These are phyloP conservation scores for Elsinoe arachidis DNA, from an alignment of 2,329 filamentous ascomycete species.

Conservation along the genomic window DNA sequence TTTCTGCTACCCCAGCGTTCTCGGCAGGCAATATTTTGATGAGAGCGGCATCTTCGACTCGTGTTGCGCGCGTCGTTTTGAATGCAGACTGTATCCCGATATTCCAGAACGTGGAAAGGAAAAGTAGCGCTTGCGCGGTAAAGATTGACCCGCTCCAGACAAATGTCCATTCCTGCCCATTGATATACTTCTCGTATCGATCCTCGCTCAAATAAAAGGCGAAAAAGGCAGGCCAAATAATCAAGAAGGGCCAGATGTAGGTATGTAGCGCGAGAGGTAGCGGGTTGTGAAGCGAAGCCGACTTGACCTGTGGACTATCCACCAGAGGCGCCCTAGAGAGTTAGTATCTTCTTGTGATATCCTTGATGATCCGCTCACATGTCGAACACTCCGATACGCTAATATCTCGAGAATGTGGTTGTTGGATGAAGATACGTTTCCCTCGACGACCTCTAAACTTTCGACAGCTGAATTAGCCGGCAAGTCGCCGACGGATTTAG, in stretches of 20 bases:
- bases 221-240: constrained; percentile 88
- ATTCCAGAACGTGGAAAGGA: constrained; percentile 97
- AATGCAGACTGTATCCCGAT: constrained; percentile 77
- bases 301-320: constrained; percentile 81
- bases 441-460: constrained; percentile 2
- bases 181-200: constrained; percentile 83
- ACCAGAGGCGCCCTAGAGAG: constrained; percentile 61
- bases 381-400: background rate
- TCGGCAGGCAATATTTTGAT: constrained; percentile 89
- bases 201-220: constrained; percentile 75
- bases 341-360: background rate
- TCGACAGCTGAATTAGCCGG: constrained; percentile 2
- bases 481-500: background rate
- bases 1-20: constrained; percentile 83
- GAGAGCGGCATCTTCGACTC: constrained; percentile 64
- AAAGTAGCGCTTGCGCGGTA: constrained; percentile 77
- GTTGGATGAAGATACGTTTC: constrained; percentile 10
- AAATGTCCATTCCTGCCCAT: constrained; percentile 95
- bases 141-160: constrained; percentile 85
- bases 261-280: constrained; percentile 71
- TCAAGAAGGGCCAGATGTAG: constrained; percentile 87
- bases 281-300: constrained; percentile 79
- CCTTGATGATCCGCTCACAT: background rate
- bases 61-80: constrained; percentile 62
- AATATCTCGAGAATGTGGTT: background rate